Evolutionary conservation across 352 stramenopile species (phyloP), one percentile per base, ranked within the genome.

Genomic region (Globisporangium sylvaticum): DNA sequence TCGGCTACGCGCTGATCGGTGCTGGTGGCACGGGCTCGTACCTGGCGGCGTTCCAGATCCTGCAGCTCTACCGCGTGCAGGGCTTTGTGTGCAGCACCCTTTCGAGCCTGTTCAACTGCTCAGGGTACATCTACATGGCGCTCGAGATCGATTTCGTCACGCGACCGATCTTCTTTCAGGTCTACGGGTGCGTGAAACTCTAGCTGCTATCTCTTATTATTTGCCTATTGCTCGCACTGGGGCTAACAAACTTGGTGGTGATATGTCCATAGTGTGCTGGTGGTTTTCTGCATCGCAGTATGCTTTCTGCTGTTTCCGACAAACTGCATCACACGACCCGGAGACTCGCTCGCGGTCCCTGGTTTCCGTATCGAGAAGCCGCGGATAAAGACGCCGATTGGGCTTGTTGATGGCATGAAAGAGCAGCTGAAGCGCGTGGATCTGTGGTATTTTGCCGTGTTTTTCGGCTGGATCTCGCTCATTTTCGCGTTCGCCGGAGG

Each of bases 31-130:
- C 85, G 72, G 87, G 83, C 18, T 79, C 81, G n/a, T 93, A 90
- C 68, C 58, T 94, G 62, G 81, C 84, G 1, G 81, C 84, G 1
- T 92, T 94, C 59, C 87, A 94, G 71, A 76, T 94, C n/a, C 71
- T 93, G 4, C 83, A 93, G 63, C 69, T 94, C 4, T 94, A 87
- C 57, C 73, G 88, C 60, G 78, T 84, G 1, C 87, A 94, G 75
- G 87, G 84, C 0, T 74, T 92, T 24, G 83, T 92, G 39, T 94
- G 84, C 69, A 92, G 84, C 46, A 86, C 79, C n/a, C 68, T 92
- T 20, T 92, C 87, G 20, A 94, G 87, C 48, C 68, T 94, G 48
- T 94, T 94, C 65, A 94, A 94, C 56, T 91, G 84, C 27, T 94
- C 84, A 4, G 84, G 87, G 2, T 94, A 93, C 60, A 66, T 94